Percentiles rank a stretch among this genome's conserved stretches.
Evolutionary conservation across 257 asterid species (phyloP).

Genomic region (Solanum lycopersicoides): DNA sequence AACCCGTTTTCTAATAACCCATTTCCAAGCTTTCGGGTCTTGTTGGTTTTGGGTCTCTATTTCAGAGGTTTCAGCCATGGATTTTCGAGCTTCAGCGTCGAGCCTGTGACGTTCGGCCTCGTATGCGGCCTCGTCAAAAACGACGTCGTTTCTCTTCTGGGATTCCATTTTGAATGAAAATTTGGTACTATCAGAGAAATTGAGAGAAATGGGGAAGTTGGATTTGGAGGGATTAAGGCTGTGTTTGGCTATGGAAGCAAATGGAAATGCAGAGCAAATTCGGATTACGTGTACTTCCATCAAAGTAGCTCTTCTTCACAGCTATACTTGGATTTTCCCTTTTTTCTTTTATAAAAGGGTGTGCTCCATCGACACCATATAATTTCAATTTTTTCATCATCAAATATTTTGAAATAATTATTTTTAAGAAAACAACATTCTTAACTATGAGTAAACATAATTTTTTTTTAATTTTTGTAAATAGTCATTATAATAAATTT

Average conservation of each 20-base stretch:
- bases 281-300: constrained; percentile 38
- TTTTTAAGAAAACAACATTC: too few relatives aligned
- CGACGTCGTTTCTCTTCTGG: constrained; percentile 15
- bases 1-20: constrained; percentile 70
- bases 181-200: not conserved
- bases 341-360: too few relatives aligned
- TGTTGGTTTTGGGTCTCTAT: constrained; percentile 26
- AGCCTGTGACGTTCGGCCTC: constrained; percentile 69
- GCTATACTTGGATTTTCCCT: not conserved
- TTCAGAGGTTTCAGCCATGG: constrained; percentile 57
- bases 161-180: constrained; percentile 7
- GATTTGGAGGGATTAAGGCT: constrained; percentile 8
- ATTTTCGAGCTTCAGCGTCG: constrained; percentile 63
- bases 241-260: constrained; percentile 10
- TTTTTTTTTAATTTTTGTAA: too few relatives aligned
- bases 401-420: too few relatives aligned
- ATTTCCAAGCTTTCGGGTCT: constrained; percentile 88
- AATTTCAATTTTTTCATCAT: too few relatives aligned
- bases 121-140: constrained; percentile 54
- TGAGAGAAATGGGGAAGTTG: constrained; percentile 3
- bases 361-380: not conserved
- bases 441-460: too few relatives aligned
- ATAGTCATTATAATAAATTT: too few relatives aligned
- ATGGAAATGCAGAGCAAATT: constrained; percentile 21
- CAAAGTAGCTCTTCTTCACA: not conserved